Evolutionary conservation across 768 basidiomycete genomes (phyloP).

Genomic region (Daedaleopsis nitida): DNA sequence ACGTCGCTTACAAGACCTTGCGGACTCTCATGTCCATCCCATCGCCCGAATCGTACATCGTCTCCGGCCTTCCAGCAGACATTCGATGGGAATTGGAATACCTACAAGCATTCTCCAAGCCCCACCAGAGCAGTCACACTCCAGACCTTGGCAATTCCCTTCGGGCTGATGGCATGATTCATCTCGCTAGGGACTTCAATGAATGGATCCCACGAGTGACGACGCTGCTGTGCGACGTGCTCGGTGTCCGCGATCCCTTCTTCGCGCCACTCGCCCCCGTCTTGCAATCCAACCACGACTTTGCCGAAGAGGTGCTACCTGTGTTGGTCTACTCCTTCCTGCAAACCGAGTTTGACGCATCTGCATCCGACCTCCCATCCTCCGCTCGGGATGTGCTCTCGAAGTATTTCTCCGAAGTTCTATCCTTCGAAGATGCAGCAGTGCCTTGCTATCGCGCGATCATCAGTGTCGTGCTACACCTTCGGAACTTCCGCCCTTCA

Average conservation of each 20-base stretch:
- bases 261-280: constrained; percentile 70
- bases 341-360: constrained; percentile 28
- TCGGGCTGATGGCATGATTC: constrained; percentile 35
- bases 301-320: constrained; percentile 73
- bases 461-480: constrained; percentile 76
- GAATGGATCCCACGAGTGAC: constrained; percentile 66
- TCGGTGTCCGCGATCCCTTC: constrained; percentile 58
- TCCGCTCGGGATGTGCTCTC: constrained; percentile 40
- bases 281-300: constrained; percentile 51
- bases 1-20: constrained; percentile 65
- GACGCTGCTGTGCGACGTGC: constrained; percentile 55
- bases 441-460: constrained; percentile 55
- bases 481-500: constrained; percentile 64
- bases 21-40: constrained; percentile 53
- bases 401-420: constrained; percentile 57
- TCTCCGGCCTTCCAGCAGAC: constrained; percentile 36
- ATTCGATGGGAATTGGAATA: constrained; percentile 25
- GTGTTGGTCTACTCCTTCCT: constrained; percentile 74
- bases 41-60: constrained; percentile 32
- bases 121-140: constrained; percentile 24
- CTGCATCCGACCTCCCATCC: constrained; percentile 22
- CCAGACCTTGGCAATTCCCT: constrained; percentile 44
- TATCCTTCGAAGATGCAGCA: constrained; percentile 42
- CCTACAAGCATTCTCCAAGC: constrained; percentile 26
- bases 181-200: constrained; percentile 51